Percentiles rank a stretch among this genome's conserved stretches.
Evolutionary conservation across 352 stramenopile genomes (phyloP).

Genomic region (Phytophthora uliginosa): DNA sequence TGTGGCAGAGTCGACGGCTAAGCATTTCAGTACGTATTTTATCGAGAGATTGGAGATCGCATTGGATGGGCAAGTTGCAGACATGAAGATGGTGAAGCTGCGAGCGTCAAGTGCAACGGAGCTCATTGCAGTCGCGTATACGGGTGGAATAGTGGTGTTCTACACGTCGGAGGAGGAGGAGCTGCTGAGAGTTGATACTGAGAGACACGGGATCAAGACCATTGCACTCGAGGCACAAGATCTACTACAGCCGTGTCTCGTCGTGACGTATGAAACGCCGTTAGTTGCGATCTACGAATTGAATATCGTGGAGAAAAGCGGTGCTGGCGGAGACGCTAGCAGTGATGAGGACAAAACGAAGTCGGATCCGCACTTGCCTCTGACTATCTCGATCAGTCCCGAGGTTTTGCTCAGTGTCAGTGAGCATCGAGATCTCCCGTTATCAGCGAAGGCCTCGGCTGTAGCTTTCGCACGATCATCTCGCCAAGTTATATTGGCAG

Average conservation of each 20-base stretch:
- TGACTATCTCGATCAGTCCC: slow-evolving; percentile 1
- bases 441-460: slow-evolving; percentile 13
- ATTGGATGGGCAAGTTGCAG: slow-evolving; percentile 29
- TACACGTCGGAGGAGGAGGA: slow-evolving; percentile 35
- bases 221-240: slow-evolving; percentile 35
- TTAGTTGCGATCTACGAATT: slow-evolving; percentile 32
- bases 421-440: slow-evolving; percentile 1
- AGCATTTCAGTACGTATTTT: slow-evolving; percentile 55
- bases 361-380: neutral
- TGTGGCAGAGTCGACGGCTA: neutral
- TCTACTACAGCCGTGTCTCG: slow-evolving; percentile 22
- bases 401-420: slow-evolving; percentile 12
- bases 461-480: slow-evolving; percentile 19
- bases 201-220: slow-evolving; percentile 3
- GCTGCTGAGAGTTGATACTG: slow-evolving; percentile 28
- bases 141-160: slow-evolving; percentile 40
- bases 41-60: slow-evolving; percentile 36
- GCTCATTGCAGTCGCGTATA: slow-evolving; percentile 47
- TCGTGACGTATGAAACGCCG: slow-evolving; percentile 22
- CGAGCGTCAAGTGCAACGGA: slow-evolving; percentile 31
- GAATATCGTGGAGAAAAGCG: slow-evolving; percentile 19
- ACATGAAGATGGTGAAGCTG: slow-evolving; percentile 60
- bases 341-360: neutral
- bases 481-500: slow-evolving; percentile 22
- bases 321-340: neutral